These are phyloP conservation scores for Russula sp. DNA, from an alignment of 768 basidiomycete genomes.

Conservation along the genomic window DNA sequence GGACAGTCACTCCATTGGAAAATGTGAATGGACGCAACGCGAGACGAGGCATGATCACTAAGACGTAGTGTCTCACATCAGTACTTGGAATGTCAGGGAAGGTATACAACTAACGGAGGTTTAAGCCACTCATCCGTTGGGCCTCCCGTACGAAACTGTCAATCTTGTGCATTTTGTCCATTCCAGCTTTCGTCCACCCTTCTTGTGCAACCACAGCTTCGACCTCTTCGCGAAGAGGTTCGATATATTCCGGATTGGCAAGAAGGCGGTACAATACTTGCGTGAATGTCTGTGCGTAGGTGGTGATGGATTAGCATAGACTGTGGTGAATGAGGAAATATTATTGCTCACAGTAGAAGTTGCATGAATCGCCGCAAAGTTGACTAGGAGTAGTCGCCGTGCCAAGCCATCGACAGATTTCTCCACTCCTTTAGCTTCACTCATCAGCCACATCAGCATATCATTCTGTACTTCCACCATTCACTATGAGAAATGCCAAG, in stretches of 20 bases:
- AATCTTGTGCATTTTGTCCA: conserved; percentile 31
- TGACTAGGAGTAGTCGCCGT: conserved; percentile 27
- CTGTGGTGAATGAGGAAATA: neutral
- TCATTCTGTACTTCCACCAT: conserved; percentile 34
- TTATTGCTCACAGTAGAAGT: conserved; percentile 26
- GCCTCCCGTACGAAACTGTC: conserved; percentile 36
- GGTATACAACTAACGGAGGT: conserved; percentile 20
- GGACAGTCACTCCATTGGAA: conserved; percentile 39
- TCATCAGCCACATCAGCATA: conserved; percentile 42
- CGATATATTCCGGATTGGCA: conserved; percentile 26
- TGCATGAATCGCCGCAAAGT: conserved; percentile 36
- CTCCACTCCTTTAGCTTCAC: conserved; percentile 32
- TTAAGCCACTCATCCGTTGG: conserved; percentile 27
- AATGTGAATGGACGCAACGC: conserved; percentile 38
- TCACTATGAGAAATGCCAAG: neutral
- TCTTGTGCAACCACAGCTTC: conserved; percentile 26
- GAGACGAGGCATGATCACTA: conserved; percentile 31
- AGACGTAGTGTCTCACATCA: neutral
- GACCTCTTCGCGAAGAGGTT: conserved; percentile 32
- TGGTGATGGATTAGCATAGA: neutral
- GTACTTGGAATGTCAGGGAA: neutral
- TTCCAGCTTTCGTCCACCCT: conserved; percentile 32
- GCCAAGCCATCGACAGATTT: conserved; percentile 32
- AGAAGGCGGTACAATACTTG: conserved; percentile 31
- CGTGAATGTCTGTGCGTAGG: conserved; percentile 26